phyloP scores from a whole-genome alignment of 2,329 filamentous ascomycete species.

The Exophiala sp. region DNA sequence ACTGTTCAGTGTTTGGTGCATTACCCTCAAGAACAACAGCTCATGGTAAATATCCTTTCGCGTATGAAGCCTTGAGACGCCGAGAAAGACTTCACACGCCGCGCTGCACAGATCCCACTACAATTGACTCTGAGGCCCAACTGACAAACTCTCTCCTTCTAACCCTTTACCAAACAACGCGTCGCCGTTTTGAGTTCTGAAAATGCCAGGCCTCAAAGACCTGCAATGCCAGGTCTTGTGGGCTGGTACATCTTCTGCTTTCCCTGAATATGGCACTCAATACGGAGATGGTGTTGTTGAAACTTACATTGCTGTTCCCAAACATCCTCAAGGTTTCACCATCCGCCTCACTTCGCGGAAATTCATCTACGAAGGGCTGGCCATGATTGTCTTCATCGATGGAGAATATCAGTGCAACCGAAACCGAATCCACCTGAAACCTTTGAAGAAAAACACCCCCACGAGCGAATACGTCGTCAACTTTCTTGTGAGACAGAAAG shows the following conservation, averaged over 20 bases:
- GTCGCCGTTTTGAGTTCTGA: conserved; percentile 8
- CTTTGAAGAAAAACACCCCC: conserved; percentile 30
- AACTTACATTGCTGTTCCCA: conserved; percentile 47
- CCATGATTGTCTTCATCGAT: conserved; percentile 53
- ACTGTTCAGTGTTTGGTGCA: too few species aligned
- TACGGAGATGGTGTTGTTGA: conserved; percentile 51
- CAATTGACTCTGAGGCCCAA: neutral
- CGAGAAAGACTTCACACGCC: too few species aligned
- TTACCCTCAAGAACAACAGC: too few species aligned
- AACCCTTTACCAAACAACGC: neutral
- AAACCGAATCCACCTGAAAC: conserved; percentile 42
- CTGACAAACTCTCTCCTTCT: neutral
- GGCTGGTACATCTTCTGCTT: conserved; percentile 36
- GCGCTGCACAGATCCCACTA: too few species aligned
- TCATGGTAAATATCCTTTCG: too few species aligned
- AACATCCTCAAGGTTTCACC: conserved; percentile 39
- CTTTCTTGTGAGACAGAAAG: conserved; percentile 50
- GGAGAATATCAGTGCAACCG: conserved; percentile 55
- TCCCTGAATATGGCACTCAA: conserved; percentile 46
- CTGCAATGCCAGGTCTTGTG: conserved; percentile 50
- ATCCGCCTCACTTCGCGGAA: conserved; percentile 45
- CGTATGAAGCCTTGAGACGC: too few species aligned
- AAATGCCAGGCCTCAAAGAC: conserved; percentile 51
- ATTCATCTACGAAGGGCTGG: conserved; percentile 50
- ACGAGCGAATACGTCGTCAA: conserved; percentile 39